Evolutionary conservation across 768 basidiomycete species (phyloP).

Genomic region (Lactarius evosmus): DNA sequence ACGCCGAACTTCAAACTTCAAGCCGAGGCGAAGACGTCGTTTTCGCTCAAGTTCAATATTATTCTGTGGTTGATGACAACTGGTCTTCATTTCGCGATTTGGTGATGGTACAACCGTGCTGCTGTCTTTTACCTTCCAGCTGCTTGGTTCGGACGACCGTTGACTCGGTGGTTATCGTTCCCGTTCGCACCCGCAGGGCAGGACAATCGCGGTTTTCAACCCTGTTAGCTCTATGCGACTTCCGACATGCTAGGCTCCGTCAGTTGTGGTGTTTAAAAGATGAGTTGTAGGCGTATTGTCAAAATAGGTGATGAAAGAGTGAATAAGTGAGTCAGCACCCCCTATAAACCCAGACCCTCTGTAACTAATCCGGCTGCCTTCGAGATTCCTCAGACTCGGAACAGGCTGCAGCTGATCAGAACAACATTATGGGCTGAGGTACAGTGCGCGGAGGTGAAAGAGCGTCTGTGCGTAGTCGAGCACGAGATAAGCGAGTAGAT

Average conservation of each 20-base stretch:
- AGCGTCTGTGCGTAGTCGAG: too few species aligned
- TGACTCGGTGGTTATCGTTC: constrained; percentile 83
- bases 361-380: background rate
- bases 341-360: background rate
- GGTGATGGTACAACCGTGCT: constrained; percentile 88
- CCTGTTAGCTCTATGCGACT: constrained; percentile 2
- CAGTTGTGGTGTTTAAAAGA: constrained; percentile 92
- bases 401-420: background rate
- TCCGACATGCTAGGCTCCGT: constrained; percentile 65
- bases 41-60: constrained; percentile 68
- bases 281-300: constrained; percentile 85
- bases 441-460: too few species aligned
- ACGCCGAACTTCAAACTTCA: constrained; percentile 72
- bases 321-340: constrained; percentile 14
- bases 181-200: constrained; percentile 90
- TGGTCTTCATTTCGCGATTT: constrained; percentile 76
- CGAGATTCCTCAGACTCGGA: constrained; percentile 3
- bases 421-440: too few species aligned
- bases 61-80: constrained; percentile 83
- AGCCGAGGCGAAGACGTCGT: constrained; percentile 78
- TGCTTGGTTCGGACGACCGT: constrained; percentile 87
- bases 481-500: too few species aligned
- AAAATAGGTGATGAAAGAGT: constrained; percentile 41
- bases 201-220: constrained; percentile 30
- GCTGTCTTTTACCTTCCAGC: constrained; percentile 92